phyloP scores from a whole-genome alignment of 306 rosid species.

The barrel medic (Medicago truncatula) region MtrunA17r5.0-ANR NC_053042.1:46354501-46355000 shows the following conservation, averaged over 20 bases:
- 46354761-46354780: not conserved
- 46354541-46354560: not conserved
- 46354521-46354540: not conserved
- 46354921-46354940: too few relatives aligned
- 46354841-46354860: too few relatives aligned
- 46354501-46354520: not conserved
- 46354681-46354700: not conserved
- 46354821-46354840: too few relatives aligned
- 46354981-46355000: too few relatives aligned
- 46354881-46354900: too few relatives aligned
- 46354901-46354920: too few relatives aligned
- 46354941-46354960: too few relatives aligned
- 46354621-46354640: not conserved
- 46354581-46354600: not conserved
- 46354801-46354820: not conserved
- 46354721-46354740: not conserved
- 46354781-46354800: not conserved
- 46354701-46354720: not conserved
- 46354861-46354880: too few relatives aligned
- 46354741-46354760: not conserved
- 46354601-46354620: too few relatives aligned
- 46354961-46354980: too few relatives aligned
- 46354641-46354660: not conserved
- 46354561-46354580: conserved; percentile 4
- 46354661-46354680: not conserved